Conservation (phyloP, 1,284 basidiomycete genomes). For the Pulchroboletus neoregius region DNA sequence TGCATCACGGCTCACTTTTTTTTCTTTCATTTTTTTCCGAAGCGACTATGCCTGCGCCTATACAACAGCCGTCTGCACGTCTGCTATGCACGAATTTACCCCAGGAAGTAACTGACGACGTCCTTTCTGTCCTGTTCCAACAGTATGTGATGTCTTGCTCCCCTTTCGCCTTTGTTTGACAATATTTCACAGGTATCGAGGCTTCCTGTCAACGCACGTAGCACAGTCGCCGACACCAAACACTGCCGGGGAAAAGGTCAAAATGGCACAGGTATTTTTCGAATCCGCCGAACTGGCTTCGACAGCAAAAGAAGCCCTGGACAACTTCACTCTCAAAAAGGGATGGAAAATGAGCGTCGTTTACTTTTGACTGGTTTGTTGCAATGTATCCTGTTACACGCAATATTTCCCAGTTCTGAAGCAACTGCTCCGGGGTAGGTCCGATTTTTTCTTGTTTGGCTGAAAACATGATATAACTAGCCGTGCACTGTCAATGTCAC, state of each 20-base stretch:
- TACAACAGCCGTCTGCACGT: slow-evolving; percentile 58
- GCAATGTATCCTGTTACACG: slow-evolving; percentile 8
- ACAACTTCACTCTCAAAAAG: slow-evolving; percentile 78
- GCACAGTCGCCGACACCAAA: slow-evolving; percentile 62
- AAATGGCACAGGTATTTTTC: slow-evolving; percentile 75
- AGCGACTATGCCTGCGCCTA: slow-evolving; percentile 48
- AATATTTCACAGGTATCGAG: slow-evolving; percentile 56
- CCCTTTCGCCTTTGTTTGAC: slow-evolving; percentile 2
- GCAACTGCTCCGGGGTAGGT: neutral
- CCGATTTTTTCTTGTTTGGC: neutral
- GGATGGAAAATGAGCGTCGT: slow-evolving; percentile 77
- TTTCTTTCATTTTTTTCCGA: slow-evolving; percentile 23
- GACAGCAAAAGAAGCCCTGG: slow-evolving; percentile 71
- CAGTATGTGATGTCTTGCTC: slow-evolving; percentile 53
- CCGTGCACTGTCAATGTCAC: slow-evolving; percentile 3
- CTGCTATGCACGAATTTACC: slow-evolving; percentile 77
- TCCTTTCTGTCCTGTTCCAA: slow-evolving; percentile 80
- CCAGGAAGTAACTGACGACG: slow-evolving; percentile 75
- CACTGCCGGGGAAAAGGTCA: slow-evolving; percentile 55
- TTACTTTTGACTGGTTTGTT: slow-evolving; percentile 49
- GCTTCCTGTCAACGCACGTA: slow-evolving; percentile 69
- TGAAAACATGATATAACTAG: neutral
- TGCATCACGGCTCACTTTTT: slow-evolving; percentile 24
- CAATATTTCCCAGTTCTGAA: slow-evolving; percentile 2
- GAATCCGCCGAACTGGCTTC: slow-evolving; percentile 69